Percentiles rank a stretch among this genome's conserved stretches.
These are phyloP conservation scores for Ajuga chamaepitys DNA, from an alignment of 257 asterid species.

Conservation along the genomic window DNA sequence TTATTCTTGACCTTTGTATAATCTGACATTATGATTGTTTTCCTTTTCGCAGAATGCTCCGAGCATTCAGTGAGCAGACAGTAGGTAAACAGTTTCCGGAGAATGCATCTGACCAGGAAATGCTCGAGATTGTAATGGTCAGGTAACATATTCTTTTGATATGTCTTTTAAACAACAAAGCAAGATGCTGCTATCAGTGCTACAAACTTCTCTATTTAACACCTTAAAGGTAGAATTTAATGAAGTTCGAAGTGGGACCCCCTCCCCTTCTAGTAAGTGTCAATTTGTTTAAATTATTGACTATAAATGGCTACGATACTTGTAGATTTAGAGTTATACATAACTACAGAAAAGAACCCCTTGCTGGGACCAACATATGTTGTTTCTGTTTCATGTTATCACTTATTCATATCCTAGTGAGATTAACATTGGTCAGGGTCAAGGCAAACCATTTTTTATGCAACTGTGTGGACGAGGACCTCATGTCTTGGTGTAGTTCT, in stretches of 20 bases:
- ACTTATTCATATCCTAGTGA: background rate
- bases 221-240: background rate
- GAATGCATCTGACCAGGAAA: constrained; percentile 81
- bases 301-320: constrained; percentile 1
- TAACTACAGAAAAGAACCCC: background rate
- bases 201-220: constrained; percentile 7
- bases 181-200: background rate
- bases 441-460: background rate
- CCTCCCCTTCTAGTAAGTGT: background rate
- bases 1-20: constrained; percentile 9
- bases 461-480: background rate
- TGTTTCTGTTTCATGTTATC: background rate
- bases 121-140: constrained; percentile 92
- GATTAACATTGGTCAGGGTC: background rate
- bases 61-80: constrained; percentile 89
- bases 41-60: constrained; percentile 68
- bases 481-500: constrained; percentile 1
- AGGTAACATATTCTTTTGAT: constrained; percentile 37
- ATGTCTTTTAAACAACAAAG: background rate
- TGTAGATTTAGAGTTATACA: background rate
- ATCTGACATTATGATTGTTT: constrained; percentile 8
- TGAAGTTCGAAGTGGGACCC: background rate
- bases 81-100: constrained; percentile 61
- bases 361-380: background rate
- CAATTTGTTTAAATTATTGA: constrained; percentile 12